Base-by-base conservation (phyloP, 768 basidiomycete species). In the Hericium rajendrae region DNA sequence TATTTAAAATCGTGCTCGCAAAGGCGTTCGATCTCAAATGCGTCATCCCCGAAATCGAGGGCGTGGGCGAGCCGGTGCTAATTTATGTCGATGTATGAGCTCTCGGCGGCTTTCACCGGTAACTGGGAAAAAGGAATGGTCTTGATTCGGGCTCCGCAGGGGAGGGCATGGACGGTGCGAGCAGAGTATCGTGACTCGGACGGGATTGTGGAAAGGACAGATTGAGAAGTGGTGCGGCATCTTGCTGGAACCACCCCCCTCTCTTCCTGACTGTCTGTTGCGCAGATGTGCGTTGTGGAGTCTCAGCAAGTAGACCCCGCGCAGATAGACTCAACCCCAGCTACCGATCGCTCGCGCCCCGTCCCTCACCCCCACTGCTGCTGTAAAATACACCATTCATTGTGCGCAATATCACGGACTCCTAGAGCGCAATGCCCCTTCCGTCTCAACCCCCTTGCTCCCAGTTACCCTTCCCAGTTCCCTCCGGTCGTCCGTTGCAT, bases 11-110 rank as follows among this genome's bases (percentile, higher is more conserved):
- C 71, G 92, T 95, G 48, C 81, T 95, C 52, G 90, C 92, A 51
- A 95, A 98, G 68, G 94, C 94, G 37, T 98, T 98, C 67, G 97
- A 98, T 74, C 82, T 98, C 63, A 98, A 98, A 81, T 97, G 94
- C 68, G 92, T 94, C 64, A 94, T 97, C 64, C 94, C 94, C 26
- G 95, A 98, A 75, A 97, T 97, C 63, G 91, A 94, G 69, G 91
- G 92, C 50, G 90, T 94, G 26, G 97, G 95, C 55, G 94, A 98
- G 71, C 97, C 97, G 26, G 80, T 98, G 64, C 76, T 98, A 66
- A 83, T 97, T 62, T 98, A 97, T 74, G 85, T 97, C 68, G 92
- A 91, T 71, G 84, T 88, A 68, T 87, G 73, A 73, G 18, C 37
- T n/a, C 24, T 26, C 54, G 46, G 38, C 54, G 8, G 32, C 32